These are phyloP conservation scores for Phlyctochytrium bullatum DNA, from an alignment of 192 early-diverging fungal species.

Conservation along the genomic window DNA sequence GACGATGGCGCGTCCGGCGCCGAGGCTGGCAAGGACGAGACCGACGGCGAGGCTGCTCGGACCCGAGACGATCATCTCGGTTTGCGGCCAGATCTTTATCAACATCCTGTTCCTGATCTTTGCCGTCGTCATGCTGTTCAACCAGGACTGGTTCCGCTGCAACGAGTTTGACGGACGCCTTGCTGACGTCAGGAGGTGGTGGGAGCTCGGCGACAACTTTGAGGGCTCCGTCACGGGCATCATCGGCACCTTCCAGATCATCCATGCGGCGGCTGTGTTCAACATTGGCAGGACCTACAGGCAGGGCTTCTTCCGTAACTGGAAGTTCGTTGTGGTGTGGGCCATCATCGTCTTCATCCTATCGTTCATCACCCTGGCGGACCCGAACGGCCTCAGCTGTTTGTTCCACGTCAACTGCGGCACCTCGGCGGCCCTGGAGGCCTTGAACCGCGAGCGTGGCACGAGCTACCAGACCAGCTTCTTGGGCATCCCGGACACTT, in stretches of 20 bases:
- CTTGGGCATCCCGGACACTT: slow-evolving; percentile 37
- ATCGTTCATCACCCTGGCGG: slow-evolving; percentile 52
- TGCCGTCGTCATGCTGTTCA: slow-evolving; percentile 61
- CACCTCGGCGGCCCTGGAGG: slow-evolving; percentile 41
- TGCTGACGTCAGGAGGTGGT: slow-evolving; percentile 69
- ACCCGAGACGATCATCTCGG: slow-evolving; percentile 65
- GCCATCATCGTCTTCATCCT: slow-evolving; percentile 44
- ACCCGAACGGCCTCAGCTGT: slow-evolving; percentile 61
- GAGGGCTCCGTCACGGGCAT: slow-evolving; percentile 65
- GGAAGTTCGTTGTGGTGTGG: slow-evolving; percentile 43
- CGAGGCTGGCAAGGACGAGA: slow-evolving; percentile 50
- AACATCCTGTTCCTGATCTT: slow-evolving; percentile 64
- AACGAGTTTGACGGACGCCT: slow-evolving; percentile 72
- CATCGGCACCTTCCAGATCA: slow-evolving; percentile 68
- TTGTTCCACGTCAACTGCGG: slow-evolving; percentile 76
- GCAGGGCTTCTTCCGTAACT: slow-evolving; percentile 61
- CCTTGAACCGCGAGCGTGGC: slow-evolving; percentile 21
- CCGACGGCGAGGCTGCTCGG: slow-evolving; percentile 79
- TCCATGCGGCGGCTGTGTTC: slow-evolving; percentile 65
- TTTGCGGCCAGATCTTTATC: slow-evolving; percentile 67
- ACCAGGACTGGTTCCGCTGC: slow-evolving; percentile 73
- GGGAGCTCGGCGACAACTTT: slow-evolving; percentile 80
- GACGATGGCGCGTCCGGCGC: slow-evolving; percentile 62
- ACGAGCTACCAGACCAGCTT: slow-evolving; percentile 39
- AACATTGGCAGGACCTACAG: slow-evolving; percentile 71